Percentiles rank a stretch among this genome's conserved stretches.
Evolutionary conservation across 129 eudicot genomes (phyloP).

Genomic region (Logfia minima): DNA sequence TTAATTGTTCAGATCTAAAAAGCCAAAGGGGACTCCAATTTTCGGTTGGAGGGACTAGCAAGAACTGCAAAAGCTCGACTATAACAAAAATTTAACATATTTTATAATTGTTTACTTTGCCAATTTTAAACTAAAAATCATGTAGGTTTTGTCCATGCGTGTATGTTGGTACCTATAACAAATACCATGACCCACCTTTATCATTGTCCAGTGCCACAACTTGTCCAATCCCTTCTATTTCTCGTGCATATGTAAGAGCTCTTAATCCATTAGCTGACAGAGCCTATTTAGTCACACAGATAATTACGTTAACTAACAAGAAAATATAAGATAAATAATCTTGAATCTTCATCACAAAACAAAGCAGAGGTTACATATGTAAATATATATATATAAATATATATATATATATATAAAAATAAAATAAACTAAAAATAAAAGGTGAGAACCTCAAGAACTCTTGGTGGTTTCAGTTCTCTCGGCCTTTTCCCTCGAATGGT

Average conservation of each 20-base stretch:
- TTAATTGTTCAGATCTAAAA: background rate
- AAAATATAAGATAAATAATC: background rate
- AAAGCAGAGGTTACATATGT: background rate
- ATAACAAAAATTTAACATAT: background rate
- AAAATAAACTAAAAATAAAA: constrained; percentile 5
- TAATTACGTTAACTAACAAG: constrained; percentile 12
- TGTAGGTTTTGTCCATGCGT: background rate
- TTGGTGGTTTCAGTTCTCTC: constrained; percentile 76
- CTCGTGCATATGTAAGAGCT: constrained; percentile 95
- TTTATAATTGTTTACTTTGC: background rate
- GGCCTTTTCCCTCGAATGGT: constrained; percentile 49
- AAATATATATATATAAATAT: background rate
- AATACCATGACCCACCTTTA: constrained; percentile 45
- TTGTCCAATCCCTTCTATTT: constrained; percentile 81
- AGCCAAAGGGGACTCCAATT: background rate
- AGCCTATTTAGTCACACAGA: constrained; percentile 52
- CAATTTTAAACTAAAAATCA: background rate
- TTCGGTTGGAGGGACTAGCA: background rate
- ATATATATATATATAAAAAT: too few species aligned
- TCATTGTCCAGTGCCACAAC: constrained; percentile 95
- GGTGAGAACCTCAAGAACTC: constrained; percentile 83
- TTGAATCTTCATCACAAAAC: background rate
- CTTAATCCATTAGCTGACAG: constrained; percentile 89
- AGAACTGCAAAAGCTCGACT: background rate
- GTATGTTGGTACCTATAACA: background rate